Base-by-base conservation (phyloP, 2,329 filamentous ascomycete genomes). In the Colletotrichum nymphaeae region DNA sequence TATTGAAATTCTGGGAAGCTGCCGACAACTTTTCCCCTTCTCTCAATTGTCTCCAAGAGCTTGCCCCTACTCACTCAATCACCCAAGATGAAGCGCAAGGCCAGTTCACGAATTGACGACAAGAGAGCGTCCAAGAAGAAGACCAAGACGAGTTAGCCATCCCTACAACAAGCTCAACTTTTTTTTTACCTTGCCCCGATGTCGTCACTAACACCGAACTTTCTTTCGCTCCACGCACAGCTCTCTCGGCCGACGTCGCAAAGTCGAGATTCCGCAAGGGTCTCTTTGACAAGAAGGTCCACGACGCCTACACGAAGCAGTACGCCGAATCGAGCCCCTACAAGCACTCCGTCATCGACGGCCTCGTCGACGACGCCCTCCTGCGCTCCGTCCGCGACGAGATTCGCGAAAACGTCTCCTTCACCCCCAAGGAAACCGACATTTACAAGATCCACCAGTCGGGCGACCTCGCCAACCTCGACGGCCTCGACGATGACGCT, bases 371-470 rank as follows among this genome's bases (percentile, higher is more conserved):
- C 83, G 93, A 96, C 78, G 83, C 87, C 60, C 92, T 99, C 22
- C 90, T 99, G 59, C 95, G 95, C 79, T 88, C 90, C 68, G 97
- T 99, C 73, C 95, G 97, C 80, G 86, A 89, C 79, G 97, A 99
- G 85, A 96, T 98, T 83, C 93, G 93, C 83, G 89, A 93, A 77
- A 95, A 98, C 80, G 94, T 99, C 77, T 92, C 94, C 77, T 99
- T 99, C 86, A 98, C 97, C 14, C 95, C 95, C 78, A 99, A 99
- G 84, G 97, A 99, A 84, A 99, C 97, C 60, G 97, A 99, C 83
- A 99, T 99, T 78, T 99, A 99, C 90, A 98, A 97, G 85, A 98
- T 99, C 80, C 95, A 98, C 88, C 97, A 99, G 86, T 98, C 96
- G 5, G 97, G 97, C 76, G 97, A 99, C 82, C 89, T 99, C 42